phyloP scores from a whole-genome alignment of 176 grass and related monocot genomes.

The Alopecurus myosuroides region DNA sequence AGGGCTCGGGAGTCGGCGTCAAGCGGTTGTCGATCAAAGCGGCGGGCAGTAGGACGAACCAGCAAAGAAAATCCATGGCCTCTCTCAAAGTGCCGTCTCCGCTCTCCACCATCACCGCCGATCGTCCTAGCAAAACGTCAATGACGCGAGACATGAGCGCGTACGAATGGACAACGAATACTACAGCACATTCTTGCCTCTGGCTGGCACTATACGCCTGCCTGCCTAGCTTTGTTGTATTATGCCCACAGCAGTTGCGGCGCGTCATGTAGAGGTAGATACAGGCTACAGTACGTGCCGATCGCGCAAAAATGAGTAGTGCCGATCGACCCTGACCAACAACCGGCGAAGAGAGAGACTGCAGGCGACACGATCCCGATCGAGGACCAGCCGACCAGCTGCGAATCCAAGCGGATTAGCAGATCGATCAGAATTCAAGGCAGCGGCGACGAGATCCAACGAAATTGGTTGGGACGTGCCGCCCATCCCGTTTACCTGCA shows the following conservation, averaged over 20 bases:
- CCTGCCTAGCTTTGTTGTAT: not conserved
- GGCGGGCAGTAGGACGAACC: not conserved
- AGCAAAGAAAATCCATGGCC: not conserved
- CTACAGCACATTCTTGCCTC: not conserved
- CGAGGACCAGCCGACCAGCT: slow-evolving; percentile 25
- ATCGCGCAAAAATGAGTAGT: not conserved
- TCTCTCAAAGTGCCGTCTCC: not conserved
- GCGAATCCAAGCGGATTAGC: not conserved
- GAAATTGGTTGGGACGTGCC: not conserved
- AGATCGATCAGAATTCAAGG: not conserved
- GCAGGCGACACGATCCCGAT: not conserved
- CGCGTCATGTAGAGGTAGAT: not conserved
- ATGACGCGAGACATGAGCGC: not conserved
- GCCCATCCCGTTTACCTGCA: not conserved
- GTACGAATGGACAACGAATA: not conserved
- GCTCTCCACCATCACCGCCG: not conserved
- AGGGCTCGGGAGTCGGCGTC: not conserved
- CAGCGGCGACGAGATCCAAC: not conserved
- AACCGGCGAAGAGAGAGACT: not conserved
- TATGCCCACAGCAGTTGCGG: not conserved
- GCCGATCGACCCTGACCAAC: not conserved
- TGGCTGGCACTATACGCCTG: not conserved
- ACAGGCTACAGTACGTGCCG: not conserved
- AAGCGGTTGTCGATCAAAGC: not conserved
- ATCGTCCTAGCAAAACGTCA: not conserved